These are phyloP conservation scores for Lasiosphaeria hispida DNA, from an alignment of 495 filamentous ascomycete species.

Conservation along the genomic window DNA sequence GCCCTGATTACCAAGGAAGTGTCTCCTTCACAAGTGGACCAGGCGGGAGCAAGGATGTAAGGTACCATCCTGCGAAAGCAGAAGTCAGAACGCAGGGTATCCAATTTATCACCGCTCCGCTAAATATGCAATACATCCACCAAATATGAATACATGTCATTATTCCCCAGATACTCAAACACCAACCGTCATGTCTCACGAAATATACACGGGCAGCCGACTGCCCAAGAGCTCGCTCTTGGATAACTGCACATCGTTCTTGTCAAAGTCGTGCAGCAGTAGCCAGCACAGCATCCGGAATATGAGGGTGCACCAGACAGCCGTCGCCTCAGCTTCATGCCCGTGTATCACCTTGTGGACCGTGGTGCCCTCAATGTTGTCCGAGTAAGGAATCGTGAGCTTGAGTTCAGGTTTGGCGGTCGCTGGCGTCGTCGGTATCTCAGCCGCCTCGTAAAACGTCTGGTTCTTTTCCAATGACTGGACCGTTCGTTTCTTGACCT, in stretches of 20 bases:
- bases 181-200: neutral
- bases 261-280: constrained; percentile 50
- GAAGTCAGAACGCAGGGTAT: no score
- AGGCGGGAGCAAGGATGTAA: no score
- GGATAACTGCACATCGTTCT: constrained; percentile 45
- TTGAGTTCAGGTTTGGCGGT: neutral
- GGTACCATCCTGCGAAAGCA: no score
- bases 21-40: no score
- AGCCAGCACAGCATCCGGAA: constrained; percentile 55
- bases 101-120: no score
- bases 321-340: constrained; percentile 20
- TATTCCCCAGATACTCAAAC: neutral
- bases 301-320: constrained; percentile 48
- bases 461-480: constrained; percentile 15
- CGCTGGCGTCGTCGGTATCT: neutral
- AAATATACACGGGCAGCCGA: constrained; percentile 49
- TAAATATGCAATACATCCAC: no score
- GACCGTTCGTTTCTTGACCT: constrained; percentile 31
- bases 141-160: neutral
- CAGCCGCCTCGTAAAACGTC: constrained; percentile 5
- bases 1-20: no score
- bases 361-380: neutral
- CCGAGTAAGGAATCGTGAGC: neutral
- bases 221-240: constrained; percentile 46
- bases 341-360: neutral